Evolutionary conservation across 2,329 filamentous ascomycete species (phyloP).

Genomic region (Parascedosporium putredinis): DNA sequence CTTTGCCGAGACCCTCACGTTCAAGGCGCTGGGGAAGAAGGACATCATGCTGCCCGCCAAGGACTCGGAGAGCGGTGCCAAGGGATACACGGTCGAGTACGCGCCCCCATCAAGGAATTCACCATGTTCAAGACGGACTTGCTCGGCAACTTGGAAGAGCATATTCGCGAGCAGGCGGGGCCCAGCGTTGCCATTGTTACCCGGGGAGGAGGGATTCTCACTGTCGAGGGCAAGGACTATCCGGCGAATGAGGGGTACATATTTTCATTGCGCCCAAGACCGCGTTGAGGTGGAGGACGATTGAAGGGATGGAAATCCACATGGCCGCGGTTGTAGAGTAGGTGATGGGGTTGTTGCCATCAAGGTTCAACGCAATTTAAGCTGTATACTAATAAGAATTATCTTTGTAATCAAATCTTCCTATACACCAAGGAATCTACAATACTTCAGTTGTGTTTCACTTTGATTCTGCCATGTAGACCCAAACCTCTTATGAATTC

Average conservation of each 20-base stretch:
- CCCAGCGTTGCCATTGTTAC: slow-evolving; percentile 55
- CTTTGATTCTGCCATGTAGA: too few species aligned
- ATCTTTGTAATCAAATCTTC: too few species aligned
- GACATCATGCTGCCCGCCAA: slow-evolving; percentile 44
- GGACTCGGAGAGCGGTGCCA: slow-evolving; percentile 37
- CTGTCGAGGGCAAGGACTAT: slow-evolving; percentile 38
- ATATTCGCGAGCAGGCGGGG: slow-evolving; percentile 42
- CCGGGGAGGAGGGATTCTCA: slow-evolving; percentile 46
- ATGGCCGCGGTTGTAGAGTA: slow-evolving; percentile 23
- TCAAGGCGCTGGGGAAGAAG: slow-evolving; percentile 46
- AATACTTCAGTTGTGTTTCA: too few species aligned
- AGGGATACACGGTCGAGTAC: slow-evolving; percentile 53
- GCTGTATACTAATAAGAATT: not conserved
- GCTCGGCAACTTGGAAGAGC: slow-evolving; percentile 46
- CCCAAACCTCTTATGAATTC: too few species aligned
- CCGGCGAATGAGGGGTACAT: slow-evolving; percentile 51
- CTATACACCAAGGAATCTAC: too few species aligned
- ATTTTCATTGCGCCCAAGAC: slow-evolving; percentile 54
- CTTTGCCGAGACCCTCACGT: slow-evolving; percentile 54
- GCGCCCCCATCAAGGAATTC: slow-evolving; percentile 61
- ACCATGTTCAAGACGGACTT: slow-evolving; percentile 53
- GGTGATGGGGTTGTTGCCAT: too few species aligned
- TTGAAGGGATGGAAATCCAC: slow-evolving; percentile 23
- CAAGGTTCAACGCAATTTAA: too few species aligned
- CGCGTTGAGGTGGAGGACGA: slow-evolving; percentile 20